Conservation (phyloP, 2,329 filamentous ascomycete genomes). For the Magnaporthales sp. region DNA sequence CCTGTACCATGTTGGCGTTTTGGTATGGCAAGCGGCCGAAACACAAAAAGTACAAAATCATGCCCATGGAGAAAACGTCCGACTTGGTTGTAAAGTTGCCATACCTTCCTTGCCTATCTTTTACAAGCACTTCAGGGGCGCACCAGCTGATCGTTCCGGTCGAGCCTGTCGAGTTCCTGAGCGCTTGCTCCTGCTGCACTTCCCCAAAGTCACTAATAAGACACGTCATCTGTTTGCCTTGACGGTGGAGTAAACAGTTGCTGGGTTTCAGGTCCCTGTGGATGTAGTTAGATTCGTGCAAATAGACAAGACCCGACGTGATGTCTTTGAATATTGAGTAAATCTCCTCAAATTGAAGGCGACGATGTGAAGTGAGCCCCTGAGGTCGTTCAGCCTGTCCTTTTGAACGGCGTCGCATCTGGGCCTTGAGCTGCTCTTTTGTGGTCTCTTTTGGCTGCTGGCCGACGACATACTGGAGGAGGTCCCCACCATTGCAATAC, state of each 20-base stretch:
- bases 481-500: conserved; percentile 89
- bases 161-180: conserved; percentile 81
- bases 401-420: conserved; percentile 72
- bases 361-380: conserved; percentile 30
- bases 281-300: conserved; percentile 88
- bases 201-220: conserved; percentile 98
- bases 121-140: conserved; percentile 81
- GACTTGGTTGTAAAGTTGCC: conserved; percentile 96
- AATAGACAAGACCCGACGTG: conserved; percentile 79
- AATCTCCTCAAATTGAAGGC: conserved; percentile 75
- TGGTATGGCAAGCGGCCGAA: conserved; percentile 82
- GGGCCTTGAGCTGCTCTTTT: conserved; percentile 81
- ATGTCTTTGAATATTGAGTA: conserved; percentile 96
- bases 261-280: conserved; percentile 94
- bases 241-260: conserved; percentile 82
- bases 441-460: conserved; percentile 54
- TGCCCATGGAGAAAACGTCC: conserved; percentile 94
- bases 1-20: conserved; percentile 75
- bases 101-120: conserved; percentile 59
- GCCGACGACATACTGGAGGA: conserved; percentile 79
- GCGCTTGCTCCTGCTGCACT: conserved; percentile 75
- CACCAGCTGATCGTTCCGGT: conserved; percentile 98
- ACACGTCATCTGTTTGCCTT: conserved; percentile 63
- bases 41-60: conserved; percentile 98
- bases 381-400: conserved; percentile 54